Percentiles rank a stretch among this genome's conserved stretches.
phyloP scores from a whole-genome alignment of 2,329 filamentous ascomycete species.

The Curvularia eragrostidis region DNA sequence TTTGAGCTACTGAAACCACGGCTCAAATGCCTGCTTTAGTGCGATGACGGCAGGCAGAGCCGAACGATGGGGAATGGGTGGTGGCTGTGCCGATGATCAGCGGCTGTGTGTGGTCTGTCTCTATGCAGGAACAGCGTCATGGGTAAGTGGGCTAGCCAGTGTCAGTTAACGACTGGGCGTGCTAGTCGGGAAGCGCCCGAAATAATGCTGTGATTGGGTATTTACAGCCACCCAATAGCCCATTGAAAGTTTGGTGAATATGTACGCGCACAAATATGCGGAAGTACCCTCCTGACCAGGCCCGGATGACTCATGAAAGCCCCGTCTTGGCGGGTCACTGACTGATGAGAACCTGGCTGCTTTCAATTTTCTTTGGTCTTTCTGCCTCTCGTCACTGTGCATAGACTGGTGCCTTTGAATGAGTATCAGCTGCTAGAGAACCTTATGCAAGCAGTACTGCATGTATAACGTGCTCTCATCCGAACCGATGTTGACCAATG shows the following conservation, averaged over 20 bases:
- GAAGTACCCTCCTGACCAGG: not conserved
- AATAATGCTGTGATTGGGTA: not conserved
- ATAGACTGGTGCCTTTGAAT: too few relatives aligned
- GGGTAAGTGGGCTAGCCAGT: slow-evolving; percentile 1
- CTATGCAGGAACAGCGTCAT: slow-evolving; percentile 12
- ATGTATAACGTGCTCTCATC: not conserved
- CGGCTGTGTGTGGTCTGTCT: slow-evolving; percentile 7
- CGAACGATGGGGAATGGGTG: slow-evolving; percentile 6
- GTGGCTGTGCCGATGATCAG: slow-evolving; percentile 12
- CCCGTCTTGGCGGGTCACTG: not conserved
- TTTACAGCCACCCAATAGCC: slow-evolving; percentile 1
- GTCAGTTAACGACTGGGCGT: slow-evolving; percentile 3
- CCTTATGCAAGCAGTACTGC: too few relatives aligned
- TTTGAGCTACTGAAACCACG: not conserved
- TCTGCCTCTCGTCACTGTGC: too few relatives aligned
- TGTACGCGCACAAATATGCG: not conserved
- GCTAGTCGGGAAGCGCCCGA: not conserved
- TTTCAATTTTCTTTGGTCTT: not conserved
- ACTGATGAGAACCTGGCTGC: not conserved
- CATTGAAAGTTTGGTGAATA: not conserved
- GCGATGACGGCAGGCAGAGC: slow-evolving; percentile 1
- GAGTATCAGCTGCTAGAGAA: too few relatives aligned
- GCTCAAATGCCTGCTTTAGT: not conserved
- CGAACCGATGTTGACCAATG: not conserved
- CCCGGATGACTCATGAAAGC: not conserved